Conservation (phyloP, 192 early-diverging fungal species). For the Tieghemiomyces parasiticus region DNA sequence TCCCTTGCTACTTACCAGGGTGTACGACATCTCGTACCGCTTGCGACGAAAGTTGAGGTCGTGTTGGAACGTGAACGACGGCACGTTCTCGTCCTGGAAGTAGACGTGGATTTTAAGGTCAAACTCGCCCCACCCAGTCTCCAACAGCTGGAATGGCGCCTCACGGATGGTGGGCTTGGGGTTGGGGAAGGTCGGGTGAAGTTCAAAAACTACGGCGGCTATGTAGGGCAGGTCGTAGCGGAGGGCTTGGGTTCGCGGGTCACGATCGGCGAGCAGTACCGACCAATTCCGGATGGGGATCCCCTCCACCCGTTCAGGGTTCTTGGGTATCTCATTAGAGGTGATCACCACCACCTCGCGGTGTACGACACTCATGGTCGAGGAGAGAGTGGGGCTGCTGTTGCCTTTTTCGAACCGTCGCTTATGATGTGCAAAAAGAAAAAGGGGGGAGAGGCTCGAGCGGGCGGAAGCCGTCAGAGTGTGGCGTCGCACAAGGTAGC, state of each 20-base stretch:
- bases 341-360: not conserved
- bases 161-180: not conserved
- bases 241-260: not conserved
- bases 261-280: not conserved
- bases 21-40: slow-evolving; percentile 2
- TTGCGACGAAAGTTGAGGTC: slow-evolving; percentile 25
- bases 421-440: no score
- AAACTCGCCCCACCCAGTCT: slow-evolving; percentile 34
- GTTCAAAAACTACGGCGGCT: slow-evolving; percentile 24
- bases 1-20: no score
- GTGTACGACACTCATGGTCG: no score
- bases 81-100: slow-evolving; percentile 17
- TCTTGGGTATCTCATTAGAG: slow-evolving; percentile 2
- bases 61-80: slow-evolving; percentile 18
- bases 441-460: no score
- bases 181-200: slow-evolving; percentile 26
- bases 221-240: slow-evolving; percentile 22
- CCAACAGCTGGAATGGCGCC: slow-evolving; percentile 22
- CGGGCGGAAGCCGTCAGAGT: no score
- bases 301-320: not conserved
- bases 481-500: no score
- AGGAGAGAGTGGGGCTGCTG: no score
- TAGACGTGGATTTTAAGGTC: slow-evolving; percentile 24
- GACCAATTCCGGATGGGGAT: slow-evolving; percentile 10
- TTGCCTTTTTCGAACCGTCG: no score